Base-by-base conservation (phyloP, 2,329 filamentous ascomycete species). In the Fusarium paranaense region DNA sequence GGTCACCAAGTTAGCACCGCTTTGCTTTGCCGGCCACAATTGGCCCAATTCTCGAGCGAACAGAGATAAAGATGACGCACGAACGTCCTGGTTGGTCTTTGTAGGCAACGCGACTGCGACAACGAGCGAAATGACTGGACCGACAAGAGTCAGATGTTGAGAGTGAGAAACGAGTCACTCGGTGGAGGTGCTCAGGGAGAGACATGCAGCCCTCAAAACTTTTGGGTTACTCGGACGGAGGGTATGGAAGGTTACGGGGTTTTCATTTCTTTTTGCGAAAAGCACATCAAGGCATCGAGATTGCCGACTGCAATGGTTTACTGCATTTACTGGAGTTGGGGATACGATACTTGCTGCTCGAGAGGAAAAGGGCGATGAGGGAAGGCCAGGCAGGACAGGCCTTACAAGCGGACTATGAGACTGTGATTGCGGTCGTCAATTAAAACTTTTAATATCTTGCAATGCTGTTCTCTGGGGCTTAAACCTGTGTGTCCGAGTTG, bases 1-100 rank as follows among this genome's bases (percentile, higher is more conserved):
- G 80, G 62, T 84, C 82, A 42, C 82, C 82, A n/a, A 77, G 67
- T 40, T 80, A 70, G 54, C 37, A 52, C 6, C 20, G 22, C 18
- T 8, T 16, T 30, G 54, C 52, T 37, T 50, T n/a, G 42, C 32
- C 32, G 45, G 38, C 18, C 33, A 54, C 30, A 22, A 6, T 22
- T 52, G 38, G 35, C 13, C 33, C 52, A 37, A 56, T n/a, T 16
- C 40, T 50, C 56, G 38, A 70, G 32, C 52, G 37, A 52, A 50
- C 56, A 25, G 60, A 58, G 40, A 50, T 32, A 35, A 56, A 50
- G 56, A 61, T 32, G 47, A 50, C 11, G 20, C 11, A 27, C 58
- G 18, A 27, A 33, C 45, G 42, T 59, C 18, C 37, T 45, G 40
- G 38, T 64, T 42, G 33, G 45, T 57, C 45, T 18, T 32, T 42